Percentiles rank a stretch among this genome's conserved stretches.
Evolutionary conservation across 2,329 filamentous ascomycete species (phyloP).

Genomic region (Dothistroma pini): DNA sequence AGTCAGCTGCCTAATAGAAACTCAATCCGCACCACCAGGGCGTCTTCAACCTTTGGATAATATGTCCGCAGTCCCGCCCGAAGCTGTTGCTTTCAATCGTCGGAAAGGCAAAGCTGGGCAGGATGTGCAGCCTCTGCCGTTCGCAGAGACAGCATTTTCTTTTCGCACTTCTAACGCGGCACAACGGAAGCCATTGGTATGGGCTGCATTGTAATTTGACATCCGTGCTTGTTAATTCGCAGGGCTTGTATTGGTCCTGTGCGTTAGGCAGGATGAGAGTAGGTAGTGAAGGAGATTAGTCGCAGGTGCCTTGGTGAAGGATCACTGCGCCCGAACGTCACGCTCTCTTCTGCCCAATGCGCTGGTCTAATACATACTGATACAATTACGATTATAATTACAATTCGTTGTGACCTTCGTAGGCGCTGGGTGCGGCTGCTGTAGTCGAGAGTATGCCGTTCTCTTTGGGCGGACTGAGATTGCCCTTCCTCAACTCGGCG

Average conservation of each 20-base stretch:
- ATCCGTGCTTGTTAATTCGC: conserved; percentile 70
- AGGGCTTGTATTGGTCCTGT: conserved; percentile 1
- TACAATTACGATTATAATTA: conserved; percentile 27
- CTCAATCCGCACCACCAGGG: neutral
- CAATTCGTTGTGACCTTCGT: conserved; percentile 28
- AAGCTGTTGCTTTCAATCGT: conserved; percentile 7
- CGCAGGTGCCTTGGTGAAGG: conserved; percentile 1
- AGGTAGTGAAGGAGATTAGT: neutral
- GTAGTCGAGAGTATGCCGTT: conserved; percentile 12
- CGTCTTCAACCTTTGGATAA: neutral
- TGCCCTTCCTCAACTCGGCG: conserved; percentile 51
- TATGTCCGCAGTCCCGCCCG: conserved; percentile 26
- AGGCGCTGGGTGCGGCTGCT: conserved; percentile 12
- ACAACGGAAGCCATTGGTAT: conserved; percentile 80
- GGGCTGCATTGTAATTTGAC: conserved; percentile 98
- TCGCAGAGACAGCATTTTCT: conserved; percentile 41
- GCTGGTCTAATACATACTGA: conserved; percentile 8
- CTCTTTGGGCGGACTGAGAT: conserved; percentile 19
- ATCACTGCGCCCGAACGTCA: conserved; percentile 3
- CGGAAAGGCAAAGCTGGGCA: neutral
- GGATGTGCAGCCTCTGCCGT: conserved; percentile 24
- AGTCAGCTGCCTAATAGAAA: neutral
- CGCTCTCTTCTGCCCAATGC: neutral
- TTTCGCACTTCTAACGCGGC: conserved; percentile 96
- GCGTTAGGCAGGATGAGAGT: neutral